Percentiles rank a stretch among this genome's conserved stretches.
Conservation (phyloP, 2,329 filamentous ascomycete species). For the Botryotinia calthae region DNA sequence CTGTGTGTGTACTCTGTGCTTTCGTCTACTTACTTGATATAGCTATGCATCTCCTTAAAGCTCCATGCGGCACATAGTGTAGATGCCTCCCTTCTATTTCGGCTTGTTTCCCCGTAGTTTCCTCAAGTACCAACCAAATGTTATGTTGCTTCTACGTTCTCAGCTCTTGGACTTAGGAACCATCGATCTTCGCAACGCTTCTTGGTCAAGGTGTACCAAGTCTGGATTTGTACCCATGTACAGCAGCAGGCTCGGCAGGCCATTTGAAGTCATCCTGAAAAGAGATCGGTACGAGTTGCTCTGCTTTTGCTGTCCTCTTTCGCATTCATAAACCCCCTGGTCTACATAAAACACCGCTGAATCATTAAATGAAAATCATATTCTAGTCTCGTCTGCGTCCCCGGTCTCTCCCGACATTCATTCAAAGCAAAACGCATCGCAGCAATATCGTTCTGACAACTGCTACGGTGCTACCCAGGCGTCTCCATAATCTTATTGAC, state of each 20-base stretch:
- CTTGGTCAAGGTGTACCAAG: background rate
- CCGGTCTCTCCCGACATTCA: constrained; percentile 15
- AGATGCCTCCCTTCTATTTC: background rate
- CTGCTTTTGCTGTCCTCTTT: background rate
- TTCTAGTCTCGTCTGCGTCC: constrained; percentile 10
- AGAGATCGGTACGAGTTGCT: background rate
- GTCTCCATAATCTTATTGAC: background rate
- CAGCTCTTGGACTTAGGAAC: background rate
- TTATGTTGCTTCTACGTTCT: background rate
- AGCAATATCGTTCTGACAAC: background rate
- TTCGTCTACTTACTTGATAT: background rate
- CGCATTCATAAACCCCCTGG: background rate
- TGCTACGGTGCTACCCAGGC: background rate
- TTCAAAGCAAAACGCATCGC: background rate
- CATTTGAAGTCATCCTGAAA: background rate
- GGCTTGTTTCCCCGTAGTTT: background rate
- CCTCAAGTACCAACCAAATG: background rate
- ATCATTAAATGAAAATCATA: background rate
- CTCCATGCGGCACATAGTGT: background rate
- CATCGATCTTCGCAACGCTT: background rate
- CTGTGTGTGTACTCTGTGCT: too few relatives aligned
- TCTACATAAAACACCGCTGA: background rate
- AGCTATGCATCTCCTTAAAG: background rate
- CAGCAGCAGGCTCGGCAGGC: background rate
- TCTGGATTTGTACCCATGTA: background rate